Base-by-base conservation (phyloP, 768 basidiomycete species). In the Amanita phalloides region DNA sequence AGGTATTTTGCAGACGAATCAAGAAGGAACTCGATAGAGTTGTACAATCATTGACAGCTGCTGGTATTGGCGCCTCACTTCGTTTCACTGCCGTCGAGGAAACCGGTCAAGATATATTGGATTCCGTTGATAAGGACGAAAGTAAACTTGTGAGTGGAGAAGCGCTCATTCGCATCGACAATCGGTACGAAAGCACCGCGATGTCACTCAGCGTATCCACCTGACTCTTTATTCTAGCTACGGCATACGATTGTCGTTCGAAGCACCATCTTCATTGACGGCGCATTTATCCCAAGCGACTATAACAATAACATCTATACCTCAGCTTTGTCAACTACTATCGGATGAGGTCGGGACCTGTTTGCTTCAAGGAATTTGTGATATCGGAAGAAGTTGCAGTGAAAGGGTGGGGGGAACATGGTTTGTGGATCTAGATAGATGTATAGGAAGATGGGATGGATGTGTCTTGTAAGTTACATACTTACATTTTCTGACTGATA, bases 281-380 rank as follows among this genome's bases (percentile, higher is more conserved):
- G 88, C 83, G 0, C 86, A 90, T 61, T 75, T 91, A 20, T 76
- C 87, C 4, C 88, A 89, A 66, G 86, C 88, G 11, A 90, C 85
- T 1, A 65, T 90, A 14, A 61, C 75, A 1, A 79, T 91, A 11
- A 77, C 82, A 3, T 87, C 88, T 2, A 76, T 92, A 21, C 79
- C 86, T 4, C 86, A 91, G 60, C 71, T 94, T 33, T 71, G 72
- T 23, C 82, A 90, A 54, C 69, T 94, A 23, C 73, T 94, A 9
- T 71, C 73, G 21, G 85, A 91, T 56, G 92, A 94, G 63, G 77
- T 88, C 21, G 84, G 86, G 61, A 73, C 75, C 33, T 83, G 82
- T 58, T 65, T 92, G 10, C 70, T 92, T 26, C 69, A 76, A 32
- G 69, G 81, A 54, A 82, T 91, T 50, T 84, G 85, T 57, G 81